Evolutionary conservation across 805 yeast genomes (phyloP), one percentile per base, ranked within the genome.

Genomic region (Metschnikowia orientalis): DNA sequence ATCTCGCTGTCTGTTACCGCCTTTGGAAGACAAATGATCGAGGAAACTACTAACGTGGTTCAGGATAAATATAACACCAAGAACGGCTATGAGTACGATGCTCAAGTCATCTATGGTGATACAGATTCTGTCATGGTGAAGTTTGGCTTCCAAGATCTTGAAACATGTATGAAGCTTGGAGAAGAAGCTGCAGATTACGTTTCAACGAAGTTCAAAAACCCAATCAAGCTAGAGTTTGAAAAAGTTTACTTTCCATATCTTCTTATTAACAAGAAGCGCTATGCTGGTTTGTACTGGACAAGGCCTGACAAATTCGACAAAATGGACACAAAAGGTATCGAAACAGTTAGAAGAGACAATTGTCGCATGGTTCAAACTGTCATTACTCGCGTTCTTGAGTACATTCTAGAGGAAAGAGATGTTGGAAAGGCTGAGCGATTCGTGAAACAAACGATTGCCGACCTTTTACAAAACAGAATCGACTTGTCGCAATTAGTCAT

Each of bases 61-160:
- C 89, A 88, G 58, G 77, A 78, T 23, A 73, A 76, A 35, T 92
- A 88, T 53, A 72, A 77, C 8, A 80, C 77, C n/a, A 75, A 74
- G 36, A 87, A 90, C 57, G 97, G 97, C 1, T 81, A 69, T 50
- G 70, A 74, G n/a, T 79, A 71, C 53, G 95, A 92, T 61, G 80
- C 97, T 0, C 75, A 81, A 45, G 98, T 92, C 41, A 81, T 92
- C 24, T 92, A 92, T 55, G 99, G 99, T 69, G 99, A 92, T 60
- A 92, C 99, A 0, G 99, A 92, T 72, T 94, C 98, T 6, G 99
- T 92, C 11, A 94, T 92, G 98, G 96, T 92, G 26, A 89, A 87
- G 54, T 92, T 92, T 64, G 99, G 99, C 2, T 76, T 79, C 19
- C 65, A 68, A 7, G 95, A 87, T 51, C 57, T 90, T 42, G 79